Conservation (phyloP, 2,329 filamentous ascomycete genomes). For the Colletotrichum coccodes region DNA sequence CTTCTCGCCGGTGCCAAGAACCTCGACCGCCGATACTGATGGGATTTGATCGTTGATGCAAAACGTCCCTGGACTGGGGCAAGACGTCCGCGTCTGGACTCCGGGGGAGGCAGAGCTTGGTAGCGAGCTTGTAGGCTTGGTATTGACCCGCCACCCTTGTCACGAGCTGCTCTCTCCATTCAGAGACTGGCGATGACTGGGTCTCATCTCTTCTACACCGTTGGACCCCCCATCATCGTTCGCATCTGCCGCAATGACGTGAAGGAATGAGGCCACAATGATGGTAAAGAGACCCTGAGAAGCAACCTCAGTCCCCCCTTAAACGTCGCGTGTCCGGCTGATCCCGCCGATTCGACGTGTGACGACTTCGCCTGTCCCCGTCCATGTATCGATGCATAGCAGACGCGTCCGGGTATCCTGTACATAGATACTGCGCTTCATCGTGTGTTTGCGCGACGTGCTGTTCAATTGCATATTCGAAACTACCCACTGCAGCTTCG, state of each 20-base stretch:
- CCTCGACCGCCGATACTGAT: neutral
- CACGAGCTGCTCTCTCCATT: slow-evolving; percentile 13
- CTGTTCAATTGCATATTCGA: slow-evolving; percentile 11
- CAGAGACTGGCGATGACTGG: neutral
- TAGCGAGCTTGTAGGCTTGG: slow-evolving; percentile 17
- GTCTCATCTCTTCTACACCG: neutral
- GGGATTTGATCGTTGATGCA: neutral
- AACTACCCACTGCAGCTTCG: neutral
- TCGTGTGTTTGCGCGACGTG: neutral
- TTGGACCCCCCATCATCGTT: neutral
- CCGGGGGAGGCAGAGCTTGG: slow-evolving; percentile 3
- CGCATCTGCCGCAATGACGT: neutral
- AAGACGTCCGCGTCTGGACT: neutral
- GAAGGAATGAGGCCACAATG: slow-evolving; percentile 18
- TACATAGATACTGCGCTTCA: neutral
- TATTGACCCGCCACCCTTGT: slow-evolving; percentile 17
- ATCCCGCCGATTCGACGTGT: slow-evolving; percentile 8
- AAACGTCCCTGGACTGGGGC: neutral
- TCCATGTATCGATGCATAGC: neutral
- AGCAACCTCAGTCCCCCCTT: neutral
- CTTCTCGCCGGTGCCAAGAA: no score
- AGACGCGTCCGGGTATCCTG: neutral
- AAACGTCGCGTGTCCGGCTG: neutral
- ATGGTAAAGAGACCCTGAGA: neutral
- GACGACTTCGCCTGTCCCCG: neutral